phyloP scores from a whole-genome alignment of 345 rosid species.

The Jatropha curcas region DNA sequence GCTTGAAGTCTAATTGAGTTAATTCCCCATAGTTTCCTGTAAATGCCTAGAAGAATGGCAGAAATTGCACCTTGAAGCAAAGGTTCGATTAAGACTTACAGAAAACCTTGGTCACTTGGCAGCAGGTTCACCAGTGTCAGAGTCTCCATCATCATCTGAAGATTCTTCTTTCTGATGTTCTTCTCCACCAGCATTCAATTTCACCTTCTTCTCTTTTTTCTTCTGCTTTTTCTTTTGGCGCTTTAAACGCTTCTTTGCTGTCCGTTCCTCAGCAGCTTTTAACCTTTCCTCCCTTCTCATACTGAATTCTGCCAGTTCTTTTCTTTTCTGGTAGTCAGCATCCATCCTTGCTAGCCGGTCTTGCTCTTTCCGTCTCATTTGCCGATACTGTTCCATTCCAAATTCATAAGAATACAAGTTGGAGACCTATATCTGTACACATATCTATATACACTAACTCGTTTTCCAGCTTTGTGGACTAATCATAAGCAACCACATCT shows the following conservation, averaged over 20 bases:
- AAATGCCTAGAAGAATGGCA: background rate
- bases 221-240: constrained; percentile 82
- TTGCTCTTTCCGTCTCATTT: constrained; percentile 93
- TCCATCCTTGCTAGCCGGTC: constrained; percentile 92
- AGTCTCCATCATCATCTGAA: constrained; percentile 45
- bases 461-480: background rate
- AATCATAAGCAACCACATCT: background rate
- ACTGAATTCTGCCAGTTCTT: constrained; percentile 63
- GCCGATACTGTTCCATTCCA: constrained; percentile 59
- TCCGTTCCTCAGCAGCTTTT: constrained; percentile 79
- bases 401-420: background rate
- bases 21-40: background rate
- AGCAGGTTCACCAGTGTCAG: constrained; percentile 46
- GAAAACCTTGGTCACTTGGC: constrained; percentile 17
- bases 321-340: constrained; percentile 72
- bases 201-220: constrained; percentile 67
- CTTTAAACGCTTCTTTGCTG: constrained; percentile 78
- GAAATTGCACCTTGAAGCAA: too few species aligned
- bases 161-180: constrained; percentile 48
- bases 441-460: background rate
- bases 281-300: constrained; percentile 83
- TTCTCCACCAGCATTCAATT: constrained; percentile 40
- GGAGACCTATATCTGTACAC: background rate
- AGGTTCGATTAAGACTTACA: background rate
- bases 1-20: background rate